Base-by-base conservation (phyloP, 345 rosid species). In the Carallia brachiata region DNA sequence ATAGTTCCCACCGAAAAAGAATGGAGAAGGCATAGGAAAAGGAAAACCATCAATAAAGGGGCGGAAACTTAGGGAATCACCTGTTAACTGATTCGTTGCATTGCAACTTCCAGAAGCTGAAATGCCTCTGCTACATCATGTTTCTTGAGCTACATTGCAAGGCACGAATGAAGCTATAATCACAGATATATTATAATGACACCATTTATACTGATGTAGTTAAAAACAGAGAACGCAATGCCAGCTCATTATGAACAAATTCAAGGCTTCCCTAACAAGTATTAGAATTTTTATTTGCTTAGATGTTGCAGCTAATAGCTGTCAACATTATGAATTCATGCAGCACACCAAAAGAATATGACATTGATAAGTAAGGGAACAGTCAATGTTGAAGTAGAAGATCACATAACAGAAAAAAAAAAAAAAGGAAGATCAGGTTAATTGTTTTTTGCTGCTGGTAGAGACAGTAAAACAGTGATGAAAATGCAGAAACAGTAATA, bases 221-320 rank as follows among this genome's bases (percentile, higher is more conserved):
- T 10, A 61, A 10, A 9, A n/a, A 32, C 7, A 37, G 36, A 28
- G 57, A 17, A 52, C 15, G n/a, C 92, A 90, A 27, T 91, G 23
- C 23, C 23, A 58, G 55, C 6, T 44, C 2, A 31, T 19, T 52
- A 23, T 23, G 23, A 23, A 23, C 23, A 96, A 72, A 95, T 90
- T 17, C 97, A 87, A 71, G 99, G 97, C 99, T 23, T 23, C 23
- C 23, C 23, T 92, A 34, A 95, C 92, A 81, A 96, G 93, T 73
- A 92, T 87, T 68, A 95, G 75, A 78, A 97, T 95, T 84, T 95
- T 97, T 61, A 95, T 89, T 77, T 95, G 97, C 75, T 97, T 89
- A 58, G 99, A 97, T 63, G 97, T 95, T 18, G 99, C 97, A 62
- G 99, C 90, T 77, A 92, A 90, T 44, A 95, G 97, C 97, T 95